Base-by-base conservation (phyloP, 176 grass and related monocot genomes). In the Chloris gayana region DNA sequence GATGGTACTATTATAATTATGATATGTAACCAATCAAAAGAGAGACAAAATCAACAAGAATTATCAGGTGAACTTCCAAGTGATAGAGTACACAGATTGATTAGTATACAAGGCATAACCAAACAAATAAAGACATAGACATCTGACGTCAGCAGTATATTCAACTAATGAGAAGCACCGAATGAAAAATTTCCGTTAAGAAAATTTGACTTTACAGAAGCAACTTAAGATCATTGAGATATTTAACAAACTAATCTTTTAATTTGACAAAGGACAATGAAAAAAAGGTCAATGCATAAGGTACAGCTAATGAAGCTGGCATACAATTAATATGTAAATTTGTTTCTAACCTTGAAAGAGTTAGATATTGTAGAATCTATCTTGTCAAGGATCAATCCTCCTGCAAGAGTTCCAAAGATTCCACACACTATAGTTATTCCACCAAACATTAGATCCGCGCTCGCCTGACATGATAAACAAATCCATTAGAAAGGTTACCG, bases 401-500 rank as follows among this genome's bases (percentile, higher is more conserved):
- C 96, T 70, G 86, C 88, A 76, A 99, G 81, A 60, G 96, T 99
- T 88, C 96, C 96, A 85, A 93, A 34, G 45, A 99, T 91, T 84
- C 96, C 96, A 82, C 96, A 99, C 12, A 99, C 84, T 86, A 99
- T 99, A 84, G 96, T 99, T 87, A 99, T 88, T 68, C 92, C 92
- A 32, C 96, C 96, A 86, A 99, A 99, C 92, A 95, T 93, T 57
- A 93, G 38, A 84, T 99, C 96, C 53, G 96, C 96, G 84, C 85
- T 95, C 19, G 82, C 82, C 96, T 99, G 90, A 74, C 72, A 89
- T 67, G 70, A 54, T 60, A 89, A 89, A 89, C 11, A 85, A 50
- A 87, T 82, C 9, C 17, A 85, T 13, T 6, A 83, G 35, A 73
- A 92, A 82, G 31, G 63, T 59, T 73, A 78, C 7, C 22, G 67